Percentiles rank a stretch among this genome's conserved stretches.
Evolutionary conservation across 345 rosid genomes (phyloP).

Genomic region (Trapa bicornis): DNA sequence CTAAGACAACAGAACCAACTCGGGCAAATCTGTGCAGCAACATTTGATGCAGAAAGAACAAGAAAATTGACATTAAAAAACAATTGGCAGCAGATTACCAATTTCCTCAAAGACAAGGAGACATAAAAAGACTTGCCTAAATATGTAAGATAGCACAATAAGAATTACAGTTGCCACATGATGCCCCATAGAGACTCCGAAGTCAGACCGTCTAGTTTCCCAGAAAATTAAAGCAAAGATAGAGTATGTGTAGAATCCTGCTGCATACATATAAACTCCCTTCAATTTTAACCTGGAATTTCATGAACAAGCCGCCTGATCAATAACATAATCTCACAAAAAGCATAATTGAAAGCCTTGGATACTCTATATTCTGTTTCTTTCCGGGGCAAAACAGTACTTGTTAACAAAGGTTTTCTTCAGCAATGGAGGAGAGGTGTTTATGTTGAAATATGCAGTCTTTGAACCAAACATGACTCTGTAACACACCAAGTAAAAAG

Average conservation of each 20-base stretch:
- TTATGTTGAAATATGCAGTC: background rate
- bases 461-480: too few relatives aligned
- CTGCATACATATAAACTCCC: conserved; percentile 73
- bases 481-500: too few relatives aligned
- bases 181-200: conserved; percentile 96
- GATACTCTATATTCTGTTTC: background rate
- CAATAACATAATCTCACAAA: background rate
- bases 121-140: conserved; percentile 30
- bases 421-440: background rate
- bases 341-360: background rate
- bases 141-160: conserved; percentile 71
- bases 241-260: conserved; percentile 94
- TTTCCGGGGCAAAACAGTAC: background rate
- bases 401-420: background rate
- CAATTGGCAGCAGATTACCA: background rate
- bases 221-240: conserved; percentile 90
- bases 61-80: background rate
- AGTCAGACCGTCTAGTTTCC: conserved; percentile 99
- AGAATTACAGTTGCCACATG: conserved; percentile 77
- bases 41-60: background rate
- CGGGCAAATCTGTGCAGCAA: conserved; percentile 62
- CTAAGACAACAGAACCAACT: conserved; percentile 82
- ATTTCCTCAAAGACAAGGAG: background rate
- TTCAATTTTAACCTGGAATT: conserved; percentile 75
- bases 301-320: background rate